Conservation (phyloP, 805 yeast species). For the Cyberlindnera saturnus region DNA sequence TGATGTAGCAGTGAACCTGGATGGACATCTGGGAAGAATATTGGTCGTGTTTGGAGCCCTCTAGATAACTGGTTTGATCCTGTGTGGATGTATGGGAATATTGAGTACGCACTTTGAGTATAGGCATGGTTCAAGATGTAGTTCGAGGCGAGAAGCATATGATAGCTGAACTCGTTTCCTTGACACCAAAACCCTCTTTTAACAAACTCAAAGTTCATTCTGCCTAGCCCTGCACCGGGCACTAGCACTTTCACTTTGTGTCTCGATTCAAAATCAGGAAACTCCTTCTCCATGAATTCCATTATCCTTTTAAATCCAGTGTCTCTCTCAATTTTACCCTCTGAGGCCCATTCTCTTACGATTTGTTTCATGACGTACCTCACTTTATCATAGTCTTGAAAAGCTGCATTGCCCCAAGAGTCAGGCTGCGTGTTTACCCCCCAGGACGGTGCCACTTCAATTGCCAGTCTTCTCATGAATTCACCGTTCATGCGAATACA, state of each 20-base stretch:
- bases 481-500: conserved; percentile 39
- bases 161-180: conserved; percentile 63
- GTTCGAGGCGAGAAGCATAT: conserved; percentile 54
- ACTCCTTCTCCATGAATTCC: conserved; percentile 24
- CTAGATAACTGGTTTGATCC: conserved; percentile 40
- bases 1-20: conserved; percentile 33
- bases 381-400: conserved; percentile 50
- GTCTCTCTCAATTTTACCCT: conserved; percentile 42
- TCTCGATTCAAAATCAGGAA: conserved; percentile 32
- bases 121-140: conserved; percentile 44
- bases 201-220: conserved; percentile 52
- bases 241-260: conserved; percentile 40
- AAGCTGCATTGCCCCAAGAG: conserved; percentile 36
- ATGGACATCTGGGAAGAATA: conserved; percentile 47
- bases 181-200: conserved; percentile 52
- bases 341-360: conserved; percentile 56
- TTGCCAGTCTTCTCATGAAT: conserved; percentile 39
- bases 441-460: conserved; percentile 42
- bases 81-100: conserved; percentile 53
- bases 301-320: conserved; percentile 34
- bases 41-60: conserved; percentile 42
- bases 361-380: conserved; percentile 49
- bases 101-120: conserved; percentile 31
- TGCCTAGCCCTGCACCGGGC: conserved; percentile 63
- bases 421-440: conserved; percentile 34